A percentile compares a stretch with the other conserved stretches of the same genome.
Conservation (phyloP, 2,329 filamentous ascomycete species). For the Zymoseptoria tritici region DNA sequence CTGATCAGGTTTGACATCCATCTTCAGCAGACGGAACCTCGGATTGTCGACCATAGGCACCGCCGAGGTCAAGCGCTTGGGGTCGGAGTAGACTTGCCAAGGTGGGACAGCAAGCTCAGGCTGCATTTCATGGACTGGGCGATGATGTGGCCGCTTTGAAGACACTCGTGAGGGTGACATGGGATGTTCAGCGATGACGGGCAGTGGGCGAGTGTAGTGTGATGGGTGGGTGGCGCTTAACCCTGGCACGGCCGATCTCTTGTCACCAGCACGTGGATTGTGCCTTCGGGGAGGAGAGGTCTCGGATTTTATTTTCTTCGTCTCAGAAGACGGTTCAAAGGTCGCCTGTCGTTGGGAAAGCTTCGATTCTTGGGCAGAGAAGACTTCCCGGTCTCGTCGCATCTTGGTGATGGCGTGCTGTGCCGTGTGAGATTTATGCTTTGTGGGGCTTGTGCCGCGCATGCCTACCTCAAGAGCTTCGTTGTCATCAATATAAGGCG, state of each 20-base stretch:
- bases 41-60: constrained; percentile 5
- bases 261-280: constrained; percentile 4
- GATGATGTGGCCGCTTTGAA: neutral
- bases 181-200: neutral
- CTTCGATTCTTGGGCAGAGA: neutral
- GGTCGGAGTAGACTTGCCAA: constrained; percentile 4
- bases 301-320: neutral
- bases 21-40: constrained; percentile 4
- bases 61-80: constrained; percentile 2
- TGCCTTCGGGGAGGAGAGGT: neutral
- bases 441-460: constrained; percentile 1
- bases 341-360: neutral
- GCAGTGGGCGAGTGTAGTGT: constrained; percentile 4
- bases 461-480: constrained; percentile 13
- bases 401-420: constrained; percentile 11
- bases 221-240: constrained; percentile 10
- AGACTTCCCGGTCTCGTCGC: constrained; percentile 6
- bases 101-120: neutral
- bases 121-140: neutral
- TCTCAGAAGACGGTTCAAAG: too few relatives aligned
- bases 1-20: constrained; percentile 1
- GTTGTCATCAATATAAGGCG: neutral
- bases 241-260: constrained; percentile 1
- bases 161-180: neutral
- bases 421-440: constrained; percentile 8